These are phyloP conservation scores for Metschnikowia similis DNA, from an alignment of 805 yeast species.

Conservation along the genomic window DNA sequence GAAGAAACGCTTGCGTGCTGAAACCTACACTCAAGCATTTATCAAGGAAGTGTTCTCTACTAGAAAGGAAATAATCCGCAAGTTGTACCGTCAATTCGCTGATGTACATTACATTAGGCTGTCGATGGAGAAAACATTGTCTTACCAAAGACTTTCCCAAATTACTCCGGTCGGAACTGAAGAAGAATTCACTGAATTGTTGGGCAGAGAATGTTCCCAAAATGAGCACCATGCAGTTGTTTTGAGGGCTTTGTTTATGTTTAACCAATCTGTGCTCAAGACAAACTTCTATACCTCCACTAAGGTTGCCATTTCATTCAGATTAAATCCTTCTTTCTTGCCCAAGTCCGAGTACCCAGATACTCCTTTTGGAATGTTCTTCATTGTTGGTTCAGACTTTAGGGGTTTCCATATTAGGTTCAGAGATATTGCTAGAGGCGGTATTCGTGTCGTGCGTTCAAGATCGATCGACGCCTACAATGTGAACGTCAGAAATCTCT, in stretches of 20 bases:
- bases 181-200: constrained; percentile 65
- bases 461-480: constrained; percentile 81
- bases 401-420: constrained; percentile 97
- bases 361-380: constrained; percentile 90
- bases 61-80: constrained; percentile 68
- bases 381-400: constrained; percentile 93
- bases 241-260: constrained; percentile 72
- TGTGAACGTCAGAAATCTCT: constrained; percentile 78
- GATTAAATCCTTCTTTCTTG: constrained; percentile 81
- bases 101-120: constrained; percentile 79
- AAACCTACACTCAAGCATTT: constrained; percentile 84
- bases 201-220: constrained; percentile 69
- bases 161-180: constrained; percentile 71
- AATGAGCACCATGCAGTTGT: constrained; percentile 78
- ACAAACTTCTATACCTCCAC: constrained; percentile 93
- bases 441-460: constrained; percentile 90
- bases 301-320: constrained; percentile 90
- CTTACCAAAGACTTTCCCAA: constrained; percentile 81
- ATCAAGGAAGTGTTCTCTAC: constrained; percentile 72
- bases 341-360: constrained; percentile 87
- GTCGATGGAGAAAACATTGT: constrained; percentile 69
- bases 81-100: constrained; percentile 86
- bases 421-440: constrained; percentile 97
- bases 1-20: constrained; percentile 86
- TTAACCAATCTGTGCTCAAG: constrained; percentile 83